phyloP scores from a whole-genome alignment of 2,329 filamentous ascomycete genomes.

The Colletotrichum tanaceti region DNA sequence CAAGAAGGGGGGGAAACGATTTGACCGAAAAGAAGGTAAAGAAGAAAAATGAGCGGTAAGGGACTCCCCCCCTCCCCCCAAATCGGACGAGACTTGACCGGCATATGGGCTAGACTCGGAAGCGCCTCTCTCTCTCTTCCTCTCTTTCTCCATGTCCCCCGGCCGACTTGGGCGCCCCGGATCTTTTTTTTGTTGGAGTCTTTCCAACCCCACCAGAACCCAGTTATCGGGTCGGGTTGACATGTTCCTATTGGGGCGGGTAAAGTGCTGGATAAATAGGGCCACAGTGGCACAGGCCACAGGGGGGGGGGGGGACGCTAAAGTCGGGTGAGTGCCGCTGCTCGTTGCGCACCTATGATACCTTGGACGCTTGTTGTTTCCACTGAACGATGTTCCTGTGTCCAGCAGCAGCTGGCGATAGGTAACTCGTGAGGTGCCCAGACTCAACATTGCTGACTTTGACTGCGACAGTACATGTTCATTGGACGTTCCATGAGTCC shows the following conservation, averaged over 20 bases:
- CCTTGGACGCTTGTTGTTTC: slow-evolving; percentile 4
- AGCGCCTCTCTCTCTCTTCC: no score
- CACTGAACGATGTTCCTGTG: not conserved
- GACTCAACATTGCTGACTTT: slow-evolving; percentile 6
- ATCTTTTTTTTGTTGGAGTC: slow-evolving; percentile 9
- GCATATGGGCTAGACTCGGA: slow-evolving; percentile 17
- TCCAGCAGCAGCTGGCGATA: no score
- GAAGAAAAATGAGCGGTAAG: slow-evolving; percentile 33
- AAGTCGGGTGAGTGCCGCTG: slow-evolving; percentile 33
- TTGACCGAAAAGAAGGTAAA: not conserved
- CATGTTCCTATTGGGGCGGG: slow-evolving; percentile 33
- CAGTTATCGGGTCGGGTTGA: slow-evolving; percentile 25
- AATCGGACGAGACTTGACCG: slow-evolving; percentile 8
- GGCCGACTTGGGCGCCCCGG: slow-evolving; percentile 4
- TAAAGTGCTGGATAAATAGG: slow-evolving; percentile 38
- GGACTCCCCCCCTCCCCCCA: not conserved
- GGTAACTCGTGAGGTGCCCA: no score
- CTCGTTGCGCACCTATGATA: slow-evolving; percentile 40
- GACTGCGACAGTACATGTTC: not conserved
- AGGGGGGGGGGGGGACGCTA: slow-evolving; percentile 34
- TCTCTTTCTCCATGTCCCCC: not conserved
- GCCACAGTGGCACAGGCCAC: no score
- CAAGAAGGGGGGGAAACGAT: no score
- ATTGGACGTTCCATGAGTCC: not conserved
- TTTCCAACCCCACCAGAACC: slow-evolving; percentile 24